Evolutionary conservation across 2,329 filamentous ascomycete species (phyloP), one percentile per base, ranked within the genome.

Genomic region (Sclerotinia borealis): DNA sequence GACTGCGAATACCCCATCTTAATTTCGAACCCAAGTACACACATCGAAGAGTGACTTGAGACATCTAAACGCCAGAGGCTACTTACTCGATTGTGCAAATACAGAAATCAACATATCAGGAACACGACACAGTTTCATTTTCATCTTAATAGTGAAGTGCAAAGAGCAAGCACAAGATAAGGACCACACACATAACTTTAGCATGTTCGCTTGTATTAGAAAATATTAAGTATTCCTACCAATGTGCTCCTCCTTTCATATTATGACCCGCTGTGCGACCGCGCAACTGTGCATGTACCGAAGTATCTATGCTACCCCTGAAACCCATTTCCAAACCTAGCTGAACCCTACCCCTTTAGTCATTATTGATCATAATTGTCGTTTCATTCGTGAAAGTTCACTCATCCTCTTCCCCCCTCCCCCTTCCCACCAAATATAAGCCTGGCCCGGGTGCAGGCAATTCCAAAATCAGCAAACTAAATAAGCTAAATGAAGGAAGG

Each of bases 401-500:
- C 17, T n/a, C 22, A 51, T 19, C 45, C 43, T n/a, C 2, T 1
- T 9, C 34, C 10, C 2, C 25, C 15, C n/a, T 8, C n/a, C n/a
- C 31, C 7, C 9, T 15, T 9, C 11, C n/a, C 25, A 25, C 17
- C 13, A 27, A n/a, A 43, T 45, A n/a, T n/a, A 55, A 34, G 22
- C 49, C n/a, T 54, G 39, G 39, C 49, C 29, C 22, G 39, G 31
- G 59, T 52, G 49, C 37, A 55, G 29, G 27, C 29, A 52, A 43
- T 25, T 34, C 59, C 49, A 55, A 61, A 43, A 36, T n/a, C 25
- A 56, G 50, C 31, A 43, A 39, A 36, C 15, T 27, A 34, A 54
- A 29, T 41, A 15, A 47, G 60, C 60, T 62, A 62, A 37, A 62
- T 62, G 10, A 54, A 62, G 39, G 47, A 62, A 49, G 60, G 60